Conservation (phyloP, 257 asterid species). For the Misopates orontium region DNA sequence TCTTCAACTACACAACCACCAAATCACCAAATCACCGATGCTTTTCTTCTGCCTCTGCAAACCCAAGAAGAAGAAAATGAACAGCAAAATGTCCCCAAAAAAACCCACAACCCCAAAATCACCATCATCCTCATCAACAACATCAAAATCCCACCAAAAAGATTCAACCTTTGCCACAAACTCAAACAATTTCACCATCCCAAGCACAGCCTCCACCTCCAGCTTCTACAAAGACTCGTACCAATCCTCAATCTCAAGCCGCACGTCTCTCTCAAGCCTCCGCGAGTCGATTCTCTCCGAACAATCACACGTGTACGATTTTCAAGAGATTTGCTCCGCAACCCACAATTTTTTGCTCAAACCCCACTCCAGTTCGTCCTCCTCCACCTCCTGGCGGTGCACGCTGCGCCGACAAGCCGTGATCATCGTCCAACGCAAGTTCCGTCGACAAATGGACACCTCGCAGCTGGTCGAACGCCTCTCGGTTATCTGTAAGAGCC, state of each 20-base stretch:
- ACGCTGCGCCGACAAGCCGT: slow-evolving; percentile 46
- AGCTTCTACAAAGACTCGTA: slow-evolving; percentile 51
- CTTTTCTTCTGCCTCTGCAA: slow-evolving; percentile 45
- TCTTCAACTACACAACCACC: no score
- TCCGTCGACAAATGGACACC: slow-evolving; percentile 62
- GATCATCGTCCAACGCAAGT: slow-evolving; percentile 59
- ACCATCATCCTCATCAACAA: slow-evolving; percentile 30
- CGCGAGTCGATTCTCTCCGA: slow-evolving; percentile 56
- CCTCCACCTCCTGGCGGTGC: slow-evolving; percentile 80
- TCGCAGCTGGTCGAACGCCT: slow-evolving; percentile 58
- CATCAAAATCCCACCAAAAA: slow-evolving; percentile 24
- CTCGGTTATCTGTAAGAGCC: slow-evolving; percentile 61
- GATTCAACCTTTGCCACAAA: slow-evolving; percentile 27
- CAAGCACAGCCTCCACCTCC: slow-evolving; percentile 59
- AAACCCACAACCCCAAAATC: slow-evolving; percentile 36
- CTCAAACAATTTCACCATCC: slow-evolving; percentile 44
- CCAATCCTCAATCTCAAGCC: slow-evolving; percentile 36
- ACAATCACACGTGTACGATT: slow-evolving; percentile 56
- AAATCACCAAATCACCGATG: no score
- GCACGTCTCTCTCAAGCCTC: slow-evolving; percentile 45
- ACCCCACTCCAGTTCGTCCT: slow-evolving; percentile 54
- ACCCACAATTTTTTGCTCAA: slow-evolving; percentile 50
- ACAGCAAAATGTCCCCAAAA: slow-evolving; percentile 30
- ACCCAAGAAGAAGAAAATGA: slow-evolving; percentile 48
- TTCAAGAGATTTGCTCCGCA: slow-evolving; percentile 63